A percentile compares a stretch with the other conserved stretches of the same genome.
Evolutionary conservation across 257 asterid species (phyloP).

Genomic region (Nicotiana undulata): DNA sequence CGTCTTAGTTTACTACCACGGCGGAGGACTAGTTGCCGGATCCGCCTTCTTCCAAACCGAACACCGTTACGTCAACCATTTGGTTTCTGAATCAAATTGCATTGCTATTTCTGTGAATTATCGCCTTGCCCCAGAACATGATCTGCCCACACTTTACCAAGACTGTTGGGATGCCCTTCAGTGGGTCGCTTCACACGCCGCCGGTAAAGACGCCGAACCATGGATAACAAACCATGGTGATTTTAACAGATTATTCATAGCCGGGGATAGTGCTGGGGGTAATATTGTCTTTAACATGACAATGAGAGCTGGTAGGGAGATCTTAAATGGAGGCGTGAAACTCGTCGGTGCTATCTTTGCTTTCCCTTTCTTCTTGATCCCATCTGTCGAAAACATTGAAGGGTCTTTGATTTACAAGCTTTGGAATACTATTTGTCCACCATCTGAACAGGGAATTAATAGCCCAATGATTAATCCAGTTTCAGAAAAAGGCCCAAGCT

Average conservation of each 20-base stretch:
- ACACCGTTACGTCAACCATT: constrained; percentile 14
- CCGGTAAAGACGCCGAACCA: neutral
- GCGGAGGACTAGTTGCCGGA: constrained; percentile 20
- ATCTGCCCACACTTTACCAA: neutral
- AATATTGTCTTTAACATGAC: constrained; percentile 19
- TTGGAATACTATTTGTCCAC: neutral
- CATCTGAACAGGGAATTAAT: neutral
- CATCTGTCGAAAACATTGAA: neutral
- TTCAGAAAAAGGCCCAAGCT: neutral
- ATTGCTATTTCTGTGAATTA: constrained; percentile 22
- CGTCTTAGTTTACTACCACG: constrained; percentile 20
- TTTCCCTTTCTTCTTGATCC: constrained; percentile 11
- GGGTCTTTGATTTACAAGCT: neutral
- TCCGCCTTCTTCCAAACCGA: constrained; percentile 20
- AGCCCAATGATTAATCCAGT: constrained; percentile 16
- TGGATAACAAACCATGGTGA: constrained; percentile 11
- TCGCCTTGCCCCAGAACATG: constrained; percentile 5
- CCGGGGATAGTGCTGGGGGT: constrained; percentile 30
- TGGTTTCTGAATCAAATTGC: constrained; percentile 9
- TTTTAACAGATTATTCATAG: neutral
- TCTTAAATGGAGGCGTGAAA: neutral
- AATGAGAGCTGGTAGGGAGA: constrained; percentile 5
- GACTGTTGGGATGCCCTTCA: constrained; percentile 29
- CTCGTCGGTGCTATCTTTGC: constrained; percentile 6
- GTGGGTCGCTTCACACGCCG: constrained; percentile 24